A percentile compares a stretch with the other conserved stretches of the same genome.
These are phyloP conservation scores for Cucumis cinereus DNA, from an alignment of 306 rosid species.

Conservation along the genomic window DNA sequence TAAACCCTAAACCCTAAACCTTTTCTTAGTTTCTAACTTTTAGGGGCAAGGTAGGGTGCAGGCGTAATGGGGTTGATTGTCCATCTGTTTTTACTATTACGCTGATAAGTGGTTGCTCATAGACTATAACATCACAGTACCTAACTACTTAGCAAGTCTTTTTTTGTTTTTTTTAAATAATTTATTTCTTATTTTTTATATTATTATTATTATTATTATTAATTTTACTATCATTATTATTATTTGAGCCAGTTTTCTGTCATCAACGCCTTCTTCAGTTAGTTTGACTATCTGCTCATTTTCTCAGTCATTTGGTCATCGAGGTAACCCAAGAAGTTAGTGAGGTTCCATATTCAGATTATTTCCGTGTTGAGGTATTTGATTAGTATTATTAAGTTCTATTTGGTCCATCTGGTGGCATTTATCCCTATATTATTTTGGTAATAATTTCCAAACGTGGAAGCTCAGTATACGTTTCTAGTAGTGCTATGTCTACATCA, in stretches of 20 bases:
- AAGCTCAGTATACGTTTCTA: background rate
- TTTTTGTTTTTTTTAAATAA: background rate
- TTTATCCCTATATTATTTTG: background rate
- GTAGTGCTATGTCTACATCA: background rate
- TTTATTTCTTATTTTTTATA: no score
- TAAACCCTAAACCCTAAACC: no score
- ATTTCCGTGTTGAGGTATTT: slow-evolving; percentile 83
- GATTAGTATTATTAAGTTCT: background rate
- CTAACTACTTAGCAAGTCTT: background rate
- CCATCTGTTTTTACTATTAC: background rate
- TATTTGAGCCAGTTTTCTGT: background rate
- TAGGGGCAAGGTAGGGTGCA: background rate
- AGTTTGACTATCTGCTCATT: background rate
- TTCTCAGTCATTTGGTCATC: slow-evolving; percentile 71
- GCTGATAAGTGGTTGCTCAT: background rate
- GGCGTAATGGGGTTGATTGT: background rate
- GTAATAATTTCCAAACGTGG: background rate
- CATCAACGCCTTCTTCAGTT: background rate
- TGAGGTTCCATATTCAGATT: slow-evolving; percentile 84
- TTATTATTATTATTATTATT: no score
- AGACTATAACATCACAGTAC: background rate
- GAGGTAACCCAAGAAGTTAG: slow-evolving; percentile 84
- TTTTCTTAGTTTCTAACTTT: background rate
- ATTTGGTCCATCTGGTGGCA: slow-evolving; percentile 1
- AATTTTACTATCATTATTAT: background rate